These are phyloP conservation scores for Colletotrichum lindemuthianum DNA, from an alignment of 2,329 filamentous ascomycete species.

Conservation along the genomic window DNA sequence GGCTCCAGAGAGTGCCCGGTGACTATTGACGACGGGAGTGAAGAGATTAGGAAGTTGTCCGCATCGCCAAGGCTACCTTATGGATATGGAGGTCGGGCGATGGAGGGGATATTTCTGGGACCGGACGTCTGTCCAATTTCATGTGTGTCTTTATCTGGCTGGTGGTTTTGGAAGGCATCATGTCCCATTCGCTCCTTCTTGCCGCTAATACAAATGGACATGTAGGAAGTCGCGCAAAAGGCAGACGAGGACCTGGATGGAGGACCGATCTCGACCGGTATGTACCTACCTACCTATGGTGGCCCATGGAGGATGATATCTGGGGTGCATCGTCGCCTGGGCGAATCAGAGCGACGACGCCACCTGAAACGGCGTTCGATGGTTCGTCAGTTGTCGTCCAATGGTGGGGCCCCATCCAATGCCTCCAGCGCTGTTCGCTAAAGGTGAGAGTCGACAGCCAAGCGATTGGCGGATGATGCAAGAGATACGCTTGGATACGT, in stretches of 20 bases:
- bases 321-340: constrained; percentile 6
- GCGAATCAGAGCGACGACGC: constrained; percentile 26
- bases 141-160: background rate
- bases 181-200: constrained; percentile 14
- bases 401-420: constrained; percentile 1
- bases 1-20: constrained; percentile 4
- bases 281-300: no score
- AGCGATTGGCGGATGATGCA: constrained; percentile 32
- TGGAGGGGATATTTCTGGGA: background rate
- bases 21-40: constrained; percentile 16
- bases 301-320: background rate
- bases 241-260: background rate
- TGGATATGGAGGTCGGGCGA: background rate
- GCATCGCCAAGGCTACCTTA: background rate
- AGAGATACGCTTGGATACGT: no score
- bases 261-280: no score
- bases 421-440: background rate
- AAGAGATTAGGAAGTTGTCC: constrained; percentile 1
- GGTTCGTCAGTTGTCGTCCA: constrained; percentile 28
- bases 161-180: constrained; percentile 1
- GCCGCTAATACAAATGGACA: constrained; percentile 2
- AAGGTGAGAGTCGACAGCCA: background rate
- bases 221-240: background rate
- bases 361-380: constrained; percentile 31
- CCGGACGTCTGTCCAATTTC: constrained; percentile 26